Evolutionary conservation across 2,329 filamentous ascomycete species (phyloP).

Genomic region (Colletotrichum echinochloae): DNA sequence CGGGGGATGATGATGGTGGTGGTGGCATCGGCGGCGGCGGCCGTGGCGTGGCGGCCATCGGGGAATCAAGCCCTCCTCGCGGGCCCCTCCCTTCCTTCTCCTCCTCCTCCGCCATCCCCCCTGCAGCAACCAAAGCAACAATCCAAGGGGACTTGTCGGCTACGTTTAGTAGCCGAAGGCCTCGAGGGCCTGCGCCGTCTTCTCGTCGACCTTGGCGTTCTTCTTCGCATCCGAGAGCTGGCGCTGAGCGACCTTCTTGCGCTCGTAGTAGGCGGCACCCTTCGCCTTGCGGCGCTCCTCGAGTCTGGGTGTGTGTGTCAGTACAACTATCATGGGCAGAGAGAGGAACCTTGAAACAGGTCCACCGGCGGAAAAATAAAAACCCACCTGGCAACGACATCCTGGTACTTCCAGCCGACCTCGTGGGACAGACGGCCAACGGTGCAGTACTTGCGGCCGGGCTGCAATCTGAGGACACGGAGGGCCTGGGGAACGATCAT

Average conservation of each 20-base stretch:
- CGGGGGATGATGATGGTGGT: conserved; percentile 17
- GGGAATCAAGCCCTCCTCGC: conserved; percentile 40
- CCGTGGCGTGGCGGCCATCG: conserved; percentile 18
- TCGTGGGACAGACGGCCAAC: conserved; percentile 98
- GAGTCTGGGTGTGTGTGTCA: conserved; percentile 71
- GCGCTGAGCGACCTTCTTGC: conserved; percentile 96
- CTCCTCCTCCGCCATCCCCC: conserved; percentile 20
- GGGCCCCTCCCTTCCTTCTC: neutral
- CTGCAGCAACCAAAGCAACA: conserved; percentile 4
- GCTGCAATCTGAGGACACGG: conserved; percentile 95
- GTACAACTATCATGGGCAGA: neutral
- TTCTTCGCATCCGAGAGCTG: conserved; percentile 94
- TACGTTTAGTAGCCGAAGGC: conserved; percentile 85
- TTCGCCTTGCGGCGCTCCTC: conserved; percentile 99
- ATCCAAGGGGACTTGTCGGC: conserved; percentile 37
- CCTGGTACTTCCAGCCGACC: conserved; percentile 99
- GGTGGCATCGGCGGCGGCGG: neutral
- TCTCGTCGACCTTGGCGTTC: conserved; percentile 86
- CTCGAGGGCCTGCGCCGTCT: conserved; percentile 90
- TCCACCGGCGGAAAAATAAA: neutral
- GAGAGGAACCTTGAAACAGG: neutral
- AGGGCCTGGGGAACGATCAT: conserved; percentile 99
- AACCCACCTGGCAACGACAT: conserved; percentile 95
- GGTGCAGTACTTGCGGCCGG: conserved; percentile 99
- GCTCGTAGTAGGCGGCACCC: conserved; percentile 99